phyloP scores from a whole-genome alignment of 495 filamentous ascomycete species.

The Pseudotulostoma volvatum region DNA sequence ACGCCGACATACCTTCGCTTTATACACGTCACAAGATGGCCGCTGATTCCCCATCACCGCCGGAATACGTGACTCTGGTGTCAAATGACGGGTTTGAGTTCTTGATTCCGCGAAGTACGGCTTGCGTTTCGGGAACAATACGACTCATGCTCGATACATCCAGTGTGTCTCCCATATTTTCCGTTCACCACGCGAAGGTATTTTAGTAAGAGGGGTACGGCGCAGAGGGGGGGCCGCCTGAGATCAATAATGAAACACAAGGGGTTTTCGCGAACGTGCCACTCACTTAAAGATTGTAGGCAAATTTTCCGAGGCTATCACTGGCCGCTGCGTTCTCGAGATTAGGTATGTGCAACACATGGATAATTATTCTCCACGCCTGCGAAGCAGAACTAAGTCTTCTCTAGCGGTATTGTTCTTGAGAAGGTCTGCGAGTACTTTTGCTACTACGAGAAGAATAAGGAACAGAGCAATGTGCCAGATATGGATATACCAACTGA shows the following conservation, averaged over 20 bases:
- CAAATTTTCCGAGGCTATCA: slow-evolving; percentile 51
- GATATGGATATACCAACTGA: slow-evolving; percentile 80
- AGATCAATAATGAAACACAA: too few species aligned
- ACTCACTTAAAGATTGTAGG: too few species aligned
- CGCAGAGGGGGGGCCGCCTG: too few species aligned
- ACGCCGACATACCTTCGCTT: too few species aligned
- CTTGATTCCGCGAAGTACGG: slow-evolving; percentile 60
- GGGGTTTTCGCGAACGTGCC: too few species aligned
- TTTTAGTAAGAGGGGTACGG: too few species aligned
- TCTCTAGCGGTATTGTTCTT: slow-evolving; percentile 54
- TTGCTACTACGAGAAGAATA: slow-evolving; percentile 73
- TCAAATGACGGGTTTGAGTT: slow-evolving; percentile 84
- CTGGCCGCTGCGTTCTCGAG: slow-evolving; percentile 47
- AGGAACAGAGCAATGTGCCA: slow-evolving; percentile 56
- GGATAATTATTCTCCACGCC: not conserved
- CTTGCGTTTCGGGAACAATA: slow-evolving; percentile 60
- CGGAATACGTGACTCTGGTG: slow-evolving; percentile 63
- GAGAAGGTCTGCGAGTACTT: slow-evolving; percentile 89
- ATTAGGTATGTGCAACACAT: slow-evolving; percentile 43
- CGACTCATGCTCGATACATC: slow-evolving; percentile 68
- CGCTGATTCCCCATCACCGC: slow-evolving; percentile 6
- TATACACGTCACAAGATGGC: too few species aligned
- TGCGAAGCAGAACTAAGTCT: slow-evolving; percentile 3
- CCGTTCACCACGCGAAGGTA: too few species aligned
- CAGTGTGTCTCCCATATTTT: slow-evolving; percentile 35